Evolutionary conservation across 768 basidiomycete genomes (phyloP).

Genomic region (Coprinellus micaceus): DNA sequence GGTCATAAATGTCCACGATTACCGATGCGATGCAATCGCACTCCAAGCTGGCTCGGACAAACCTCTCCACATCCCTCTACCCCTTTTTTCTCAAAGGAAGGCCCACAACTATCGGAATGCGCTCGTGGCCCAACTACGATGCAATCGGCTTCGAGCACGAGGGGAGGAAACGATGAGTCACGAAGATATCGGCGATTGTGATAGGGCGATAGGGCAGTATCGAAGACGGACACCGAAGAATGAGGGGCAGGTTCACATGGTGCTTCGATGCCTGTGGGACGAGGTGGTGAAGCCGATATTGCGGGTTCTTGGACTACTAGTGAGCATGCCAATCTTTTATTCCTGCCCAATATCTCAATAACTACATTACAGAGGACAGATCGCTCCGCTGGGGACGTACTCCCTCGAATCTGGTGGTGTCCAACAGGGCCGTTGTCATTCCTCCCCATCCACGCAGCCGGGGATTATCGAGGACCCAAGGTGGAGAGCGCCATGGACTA

Average conservation of each 20-base stretch:
- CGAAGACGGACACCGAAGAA: background rate
- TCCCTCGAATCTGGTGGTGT: constrained; percentile 22
- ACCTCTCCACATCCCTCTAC: constrained; percentile 11
- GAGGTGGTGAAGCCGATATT: constrained; percentile 1
- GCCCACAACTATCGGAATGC: background rate
- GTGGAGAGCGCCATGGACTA: constrained; percentile 8
- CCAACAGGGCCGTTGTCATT: constrained; percentile 27
- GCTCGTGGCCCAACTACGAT: background rate
- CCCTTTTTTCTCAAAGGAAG: constrained; percentile 1
- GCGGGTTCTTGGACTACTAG: background rate
- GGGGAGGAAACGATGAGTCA: background rate
- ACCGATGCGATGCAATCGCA: constrained; percentile 20
- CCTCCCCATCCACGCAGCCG: constrained; percentile 37
- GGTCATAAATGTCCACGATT: constrained; percentile 15
- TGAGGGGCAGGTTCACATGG: background rate
- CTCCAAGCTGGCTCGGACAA: constrained; percentile 3
- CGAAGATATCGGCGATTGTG: background rate
- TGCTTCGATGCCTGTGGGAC: background rate
- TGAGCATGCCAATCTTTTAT: background rate
- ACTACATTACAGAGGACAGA: background rate
- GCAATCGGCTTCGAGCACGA: background rate
- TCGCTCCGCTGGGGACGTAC: background rate
- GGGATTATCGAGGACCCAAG: constrained; percentile 19
- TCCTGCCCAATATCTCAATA: too few species aligned
- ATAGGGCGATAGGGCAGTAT: background rate